These are phyloP conservation scores for Aureobasidium vineae DNA, from an alignment of 2,329 filamentous ascomycete genomes.

Conservation along the genomic window DNA sequence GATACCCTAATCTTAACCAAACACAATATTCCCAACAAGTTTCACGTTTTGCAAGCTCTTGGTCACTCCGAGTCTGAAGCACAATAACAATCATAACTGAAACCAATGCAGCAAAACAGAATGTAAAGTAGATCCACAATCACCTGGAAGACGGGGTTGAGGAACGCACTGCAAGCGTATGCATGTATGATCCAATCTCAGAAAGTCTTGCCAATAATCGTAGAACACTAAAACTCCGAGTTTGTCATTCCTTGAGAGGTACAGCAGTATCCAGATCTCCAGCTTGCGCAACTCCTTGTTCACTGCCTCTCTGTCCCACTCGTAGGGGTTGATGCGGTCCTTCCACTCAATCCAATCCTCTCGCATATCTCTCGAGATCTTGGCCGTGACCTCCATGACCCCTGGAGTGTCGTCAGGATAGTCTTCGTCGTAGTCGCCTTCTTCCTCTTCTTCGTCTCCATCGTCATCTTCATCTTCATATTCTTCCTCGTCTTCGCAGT, in stretches of 20 bases:
- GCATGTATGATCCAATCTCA: too few species aligned
- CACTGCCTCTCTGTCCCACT: neutral
- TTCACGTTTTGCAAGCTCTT: neutral
- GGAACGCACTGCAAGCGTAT: too few species aligned
- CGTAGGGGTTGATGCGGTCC: neutral
- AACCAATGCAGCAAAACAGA: too few species aligned
- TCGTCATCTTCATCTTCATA: neutral
- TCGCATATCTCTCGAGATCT: neutral
- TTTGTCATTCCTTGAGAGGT: neutral
- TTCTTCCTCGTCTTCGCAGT: neutral
- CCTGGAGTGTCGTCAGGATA: neutral
- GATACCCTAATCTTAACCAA: constrained; percentile 5
- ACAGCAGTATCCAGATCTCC: neutral
- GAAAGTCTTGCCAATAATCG: too few species aligned
- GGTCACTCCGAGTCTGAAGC: neutral
- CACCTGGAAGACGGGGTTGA: neutral
- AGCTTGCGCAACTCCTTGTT: constrained; percentile 7
- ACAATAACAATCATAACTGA: neutral
- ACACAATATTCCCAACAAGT: neutral
- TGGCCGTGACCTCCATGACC: neutral
- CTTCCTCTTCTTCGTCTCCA: neutral
- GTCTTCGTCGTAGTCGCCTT: neutral
- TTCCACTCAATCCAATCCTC: neutral
- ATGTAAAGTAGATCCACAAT: neutral
- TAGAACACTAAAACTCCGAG: neutral